A percentile compares a stretch with the other conserved stretches of the same genome.
Evolutionary conservation across 106 monocot genomes (phyloP).

Genomic region (Ottelia alismoides): DNA sequence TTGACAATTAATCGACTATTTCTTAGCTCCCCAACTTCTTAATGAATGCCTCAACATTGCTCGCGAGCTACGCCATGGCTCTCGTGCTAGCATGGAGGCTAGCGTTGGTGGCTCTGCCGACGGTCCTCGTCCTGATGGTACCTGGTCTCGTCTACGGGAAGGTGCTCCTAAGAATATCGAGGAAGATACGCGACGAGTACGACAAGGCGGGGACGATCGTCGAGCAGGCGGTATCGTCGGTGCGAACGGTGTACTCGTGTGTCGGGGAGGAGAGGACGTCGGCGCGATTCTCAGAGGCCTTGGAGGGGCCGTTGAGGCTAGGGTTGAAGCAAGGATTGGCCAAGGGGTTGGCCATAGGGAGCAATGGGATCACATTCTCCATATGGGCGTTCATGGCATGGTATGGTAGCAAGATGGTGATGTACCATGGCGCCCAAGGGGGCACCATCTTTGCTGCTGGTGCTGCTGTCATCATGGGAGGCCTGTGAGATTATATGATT

Average conservation of each 20-base stretch:
- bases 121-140: conserved; percentile 49
- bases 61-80: conserved; percentile 39
- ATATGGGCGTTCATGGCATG: conserved; percentile 97
- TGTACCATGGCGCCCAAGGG: conserved; percentile 47
- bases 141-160: conserved; percentile 69
- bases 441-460: conserved; percentile 70
- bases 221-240: conserved; percentile 81
- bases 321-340: conserved; percentile 98
- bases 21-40: conserved; percentile 57
- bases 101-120: conserved; percentile 44
- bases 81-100: conserved; percentile 58
- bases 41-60: conserved; percentile 40
- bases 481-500: conserved; percentile 29
- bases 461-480: conserved; percentile 42
- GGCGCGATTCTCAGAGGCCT: conserved; percentile 83
- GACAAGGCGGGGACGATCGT: conserved; percentile 36
- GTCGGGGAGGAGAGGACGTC: conserved; percentile 76
- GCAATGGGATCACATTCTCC: conserved; percentile 95
- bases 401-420: conserved; percentile 83
- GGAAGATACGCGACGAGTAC: conserved; percentile 52
- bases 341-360: conserved; percentile 96
- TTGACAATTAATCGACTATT: no score
- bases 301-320: conserved; percentile 81
- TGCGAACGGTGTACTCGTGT: conserved; percentile 91
- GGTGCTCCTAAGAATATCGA: conserved; percentile 39